phyloP scores from a whole-genome alignment of 805 yeast species.

The Isabelozyma rhagii region DNA sequence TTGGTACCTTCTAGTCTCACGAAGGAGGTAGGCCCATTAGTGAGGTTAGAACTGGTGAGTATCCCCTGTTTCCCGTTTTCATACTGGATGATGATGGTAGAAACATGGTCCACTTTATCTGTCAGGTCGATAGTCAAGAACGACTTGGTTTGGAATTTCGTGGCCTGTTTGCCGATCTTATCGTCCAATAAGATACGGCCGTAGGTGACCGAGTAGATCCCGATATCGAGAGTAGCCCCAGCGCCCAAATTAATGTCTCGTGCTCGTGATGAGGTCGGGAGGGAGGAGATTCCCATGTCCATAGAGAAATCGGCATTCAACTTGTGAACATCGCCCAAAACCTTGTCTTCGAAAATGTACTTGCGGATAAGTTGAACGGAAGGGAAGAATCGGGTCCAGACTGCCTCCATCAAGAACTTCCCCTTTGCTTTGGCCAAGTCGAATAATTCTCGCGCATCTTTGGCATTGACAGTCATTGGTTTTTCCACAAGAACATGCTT shows the following conservation, averaged over 20 bases:
- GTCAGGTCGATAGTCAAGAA: slow-evolving; percentile 28
- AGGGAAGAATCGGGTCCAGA: slow-evolving; percentile 58
- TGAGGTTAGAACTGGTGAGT: slow-evolving; percentile 26
- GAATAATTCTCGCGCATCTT: slow-evolving; percentile 41
- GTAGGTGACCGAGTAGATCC: slow-evolving; percentile 50
- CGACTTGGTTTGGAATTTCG: slow-evolving; percentile 25
- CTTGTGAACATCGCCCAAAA: slow-evolving; percentile 46
- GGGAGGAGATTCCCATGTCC: slow-evolving; percentile 27
- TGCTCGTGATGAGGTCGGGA: slow-evolving; percentile 33
- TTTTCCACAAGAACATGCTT: slow-evolving; percentile 56
- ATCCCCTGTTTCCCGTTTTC: slow-evolving; percentile 41
- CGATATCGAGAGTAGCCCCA: slow-evolving; percentile 55
- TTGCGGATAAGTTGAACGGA: slow-evolving; percentile 31
- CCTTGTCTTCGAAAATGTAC: slow-evolving; percentile 36
- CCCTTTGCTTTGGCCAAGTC: slow-evolving; percentile 42
- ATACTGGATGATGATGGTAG: slow-evolving; percentile 36
- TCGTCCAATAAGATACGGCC: slow-evolving; percentile 37
- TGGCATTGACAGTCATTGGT: slow-evolving; percentile 48
- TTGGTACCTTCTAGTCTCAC: slow-evolving; percentile 33
- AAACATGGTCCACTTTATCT: slow-evolving; percentile 42
- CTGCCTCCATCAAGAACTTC: slow-evolving; percentile 55
- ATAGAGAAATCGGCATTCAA: slow-evolving; percentile 42
- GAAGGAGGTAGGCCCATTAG: slow-evolving; percentile 24
- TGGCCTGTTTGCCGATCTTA: slow-evolving; percentile 24
- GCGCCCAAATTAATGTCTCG: slow-evolving; percentile 49